Evolutionary conservation across 768 basidiomycete species (phyloP), one percentile per base, ranked within the genome.

Genomic region (Boletus subparvulus): DNA sequence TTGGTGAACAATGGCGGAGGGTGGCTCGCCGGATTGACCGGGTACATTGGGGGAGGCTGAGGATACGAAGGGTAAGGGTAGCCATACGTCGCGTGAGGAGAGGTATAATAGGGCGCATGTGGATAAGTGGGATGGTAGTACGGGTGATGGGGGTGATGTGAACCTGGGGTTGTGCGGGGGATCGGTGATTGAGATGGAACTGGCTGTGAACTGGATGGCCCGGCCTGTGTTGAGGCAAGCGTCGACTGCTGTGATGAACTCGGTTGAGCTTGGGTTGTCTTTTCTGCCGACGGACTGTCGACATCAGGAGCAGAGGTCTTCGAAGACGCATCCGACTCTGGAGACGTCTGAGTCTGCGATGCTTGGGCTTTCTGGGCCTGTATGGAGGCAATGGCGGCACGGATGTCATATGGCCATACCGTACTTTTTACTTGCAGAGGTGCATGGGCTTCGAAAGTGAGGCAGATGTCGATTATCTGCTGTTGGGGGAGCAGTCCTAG

Each of bases 381-480:
- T 62, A 89, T 71, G 40, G 76, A 75, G 39, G 79, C 78, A 58
- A 90, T 87, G 45, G 84, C 85, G 49, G 79, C 81, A 54, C 80
- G 80, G 52, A 92, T 77, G 67, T 91, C 86, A 35, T 75, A 71
- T 12, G 89, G 89, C 89, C 89, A 91, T 70, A 91, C 73, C n/a
- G 83, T 74, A 54, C 76, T 77, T 70, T 82, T 85, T 50, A 87
- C 68, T 59, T 86, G 85, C 39, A 79, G 74, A 13, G 88, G 84
- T 14, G 85, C 83, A 75, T 90, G 80, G 10, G 83, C 68, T 63
- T 91, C 87, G 64, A 88, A 85, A 37, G 80, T 78, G 57, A 92
- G 77, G 68, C 87, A 91, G 64, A 92, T 83, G 62, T 90, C 90
- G 66, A 92, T 88, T 66, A 92, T 80, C 73, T 91, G 87, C 44